These are phyloP conservation scores for Huntiella omanensis DNA, from an alignment of 2,329 filamentous ascomycete species.

Conservation along the genomic window DNA sequence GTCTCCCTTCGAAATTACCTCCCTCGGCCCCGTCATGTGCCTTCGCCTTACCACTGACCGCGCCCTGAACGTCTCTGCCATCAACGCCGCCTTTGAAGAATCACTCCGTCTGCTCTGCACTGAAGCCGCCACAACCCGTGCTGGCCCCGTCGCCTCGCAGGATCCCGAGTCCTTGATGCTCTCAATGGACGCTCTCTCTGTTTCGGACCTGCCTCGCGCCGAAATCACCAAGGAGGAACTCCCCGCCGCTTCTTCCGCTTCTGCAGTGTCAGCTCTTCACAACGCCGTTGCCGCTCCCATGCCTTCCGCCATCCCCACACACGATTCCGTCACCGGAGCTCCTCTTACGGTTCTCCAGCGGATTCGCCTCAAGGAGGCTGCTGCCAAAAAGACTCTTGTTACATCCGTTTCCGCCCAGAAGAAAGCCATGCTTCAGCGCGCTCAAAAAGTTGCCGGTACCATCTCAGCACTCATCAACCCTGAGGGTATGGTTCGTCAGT, in stretches of 20 bases:
- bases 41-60: conserved; percentile 20
- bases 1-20: conserved; percentile 26
- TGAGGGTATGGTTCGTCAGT: conserved; percentile 34
- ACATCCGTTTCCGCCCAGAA: conserved; percentile 38
- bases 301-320: conserved; percentile 15
- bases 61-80: conserved; percentile 28
- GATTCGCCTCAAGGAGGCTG: conserved; percentile 50
- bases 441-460: conserved; percentile 48
- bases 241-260: conserved; percentile 28
- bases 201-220: conserved; percentile 25
- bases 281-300: conserved; percentile 16
- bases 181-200: conserved; percentile 36
- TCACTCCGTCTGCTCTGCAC: conserved; percentile 31
- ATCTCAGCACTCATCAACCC: conserved; percentile 39
- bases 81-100: conserved; percentile 34
- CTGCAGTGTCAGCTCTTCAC: conserved; percentile 16
- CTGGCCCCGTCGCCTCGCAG: not conserved
- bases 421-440: conserved; percentile 45
- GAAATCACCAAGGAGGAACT: conserved; percentile 18
- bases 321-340: conserved; percentile 25
- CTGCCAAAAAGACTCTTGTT: conserved; percentile 37
- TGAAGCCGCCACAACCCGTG: conserved; percentile 16
- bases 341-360: conserved; percentile 58
- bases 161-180: conserved; percentile 15
- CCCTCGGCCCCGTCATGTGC: conserved; percentile 37